Evolutionary conservation across 2,329 filamentous ascomycete genomes (phyloP), one percentile per base, ranked within the genome.

Genomic region (Calonectria pseudoreteaudii): DNA sequence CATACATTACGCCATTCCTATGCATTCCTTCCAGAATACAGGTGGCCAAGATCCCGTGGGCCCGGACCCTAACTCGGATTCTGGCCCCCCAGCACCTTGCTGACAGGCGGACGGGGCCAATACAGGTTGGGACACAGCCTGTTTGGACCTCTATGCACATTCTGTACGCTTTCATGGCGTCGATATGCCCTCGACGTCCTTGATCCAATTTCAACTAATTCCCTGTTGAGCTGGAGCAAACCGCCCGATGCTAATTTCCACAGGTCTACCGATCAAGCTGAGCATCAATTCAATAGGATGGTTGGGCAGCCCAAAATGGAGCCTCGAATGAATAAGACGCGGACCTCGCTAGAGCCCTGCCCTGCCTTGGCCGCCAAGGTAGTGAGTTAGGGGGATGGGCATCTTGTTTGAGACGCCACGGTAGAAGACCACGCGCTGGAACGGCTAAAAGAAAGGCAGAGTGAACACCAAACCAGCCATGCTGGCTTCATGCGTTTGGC

Each of bases 1-100:
- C 7, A 69, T 82, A 66, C 75, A 75, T 38, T 81, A 82, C 68
- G 78, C 74, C 10, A 77, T 81, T 16, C 70, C 80, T 10, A 77
- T 82, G 75, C 77, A 76, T 30, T 66, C 76, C 7, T 82, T 79
- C 36, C 75, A 79, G 38, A 76, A 77, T 44, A 56, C 75, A 7
- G 71, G 76, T 28, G 71, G 74, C 23, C 67, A 66, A 52, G 65
- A 73, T n/a, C 62, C 75, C 4, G 68, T 75, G 49, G 72, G 75
- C 18, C 73, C 74, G 23, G 76, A 74, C 20, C 68, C 78, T 56
- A 76, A 75, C 38, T 74, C 74, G n/a, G 76, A 75, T 18, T 70
- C 78, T 56, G 77, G 76, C n/a, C 75, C 74, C 6, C 58, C 66
- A n/a, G 76, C 77, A 30, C 76, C 78, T 14, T 80, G 75, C 75